These are phyloP conservation scores for Amanita molliuscula DNA, from an alignment of 768 basidiomycete genomes.

Conservation along the genomic window DNA sequence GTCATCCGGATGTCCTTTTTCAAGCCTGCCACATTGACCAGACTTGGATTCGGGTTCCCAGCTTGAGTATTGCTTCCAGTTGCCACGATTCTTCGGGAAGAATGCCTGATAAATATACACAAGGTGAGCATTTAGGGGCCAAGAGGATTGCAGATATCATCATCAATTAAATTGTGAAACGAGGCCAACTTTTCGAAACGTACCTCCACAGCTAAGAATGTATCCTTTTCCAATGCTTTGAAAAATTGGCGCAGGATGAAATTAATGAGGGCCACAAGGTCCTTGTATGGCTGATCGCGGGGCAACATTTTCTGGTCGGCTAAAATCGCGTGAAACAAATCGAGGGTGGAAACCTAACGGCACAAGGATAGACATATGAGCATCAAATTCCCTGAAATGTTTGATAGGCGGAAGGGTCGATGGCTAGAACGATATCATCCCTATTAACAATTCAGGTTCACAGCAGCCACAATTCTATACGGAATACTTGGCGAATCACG, in stretches of 20 bases:
- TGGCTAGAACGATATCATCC: neutral
- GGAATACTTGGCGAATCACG: neutral
- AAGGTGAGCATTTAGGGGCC: neutral
- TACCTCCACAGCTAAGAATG: conserved; percentile 86
- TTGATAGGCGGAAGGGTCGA: conserved; percentile 4
- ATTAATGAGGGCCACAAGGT: conserved; percentile 75
- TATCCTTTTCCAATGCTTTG: conserved; percentile 76
- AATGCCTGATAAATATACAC: conserved; percentile 45
- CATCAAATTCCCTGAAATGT: conserved; percentile 7
- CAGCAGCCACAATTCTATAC: neutral
- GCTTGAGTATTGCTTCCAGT: conserved; percentile 81
- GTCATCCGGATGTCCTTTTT: conserved; percentile 16
- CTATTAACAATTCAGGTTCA: neutral
- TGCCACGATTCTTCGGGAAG: conserved; percentile 80
- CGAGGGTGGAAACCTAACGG: conserved; percentile 73
- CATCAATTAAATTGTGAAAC: neutral
- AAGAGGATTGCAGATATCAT: neutral
- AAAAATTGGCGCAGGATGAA: conserved; percentile 91
- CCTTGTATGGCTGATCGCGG: conserved; percentile 68
- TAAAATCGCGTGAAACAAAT: conserved; percentile 81
- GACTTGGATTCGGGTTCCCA: conserved; percentile 50
- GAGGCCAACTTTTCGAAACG: conserved; percentile 11
- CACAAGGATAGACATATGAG: neutral
- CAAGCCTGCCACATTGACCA: conserved; percentile 22
- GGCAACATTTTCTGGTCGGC: conserved; percentile 75